Percentiles rank a stretch among this genome's conserved stretches.
phyloP scores from a whole-genome alignment of 2,329 filamentous ascomycete genomes.

The Talaromyces piceae region DNA sequence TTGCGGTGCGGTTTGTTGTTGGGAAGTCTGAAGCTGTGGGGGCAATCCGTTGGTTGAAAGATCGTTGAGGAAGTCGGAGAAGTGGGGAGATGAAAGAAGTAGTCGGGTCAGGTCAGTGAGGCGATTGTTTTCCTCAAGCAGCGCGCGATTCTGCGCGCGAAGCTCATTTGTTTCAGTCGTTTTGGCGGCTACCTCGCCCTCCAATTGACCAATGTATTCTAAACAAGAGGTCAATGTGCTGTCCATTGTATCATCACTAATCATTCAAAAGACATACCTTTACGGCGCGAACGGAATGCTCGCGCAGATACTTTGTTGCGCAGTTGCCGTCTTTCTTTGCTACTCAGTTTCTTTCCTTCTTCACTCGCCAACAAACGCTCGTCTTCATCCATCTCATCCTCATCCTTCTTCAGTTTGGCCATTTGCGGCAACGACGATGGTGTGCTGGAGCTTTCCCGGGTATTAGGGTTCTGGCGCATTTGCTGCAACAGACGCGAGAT shows the following conservation, averaged over 20 bases:
- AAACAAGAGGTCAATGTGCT: slow-evolving; percentile 44
- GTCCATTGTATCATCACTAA: slow-evolving; percentile 7
- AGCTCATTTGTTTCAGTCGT: slow-evolving; percentile 76
- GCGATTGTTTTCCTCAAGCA: slow-evolving; percentile 79
- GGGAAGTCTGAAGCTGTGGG: slow-evolving; percentile 25
- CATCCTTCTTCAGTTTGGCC: slow-evolving; percentile 76
- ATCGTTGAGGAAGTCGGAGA: slow-evolving; percentile 71
- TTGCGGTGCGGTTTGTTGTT: slow-evolving; percentile 29
- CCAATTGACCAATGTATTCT: slow-evolving; percentile 97
- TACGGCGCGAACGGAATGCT: slow-evolving; percentile 94
- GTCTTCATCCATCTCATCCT: slow-evolving; percentile 98
- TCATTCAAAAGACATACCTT: slow-evolving; percentile 58
- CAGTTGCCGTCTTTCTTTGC: slow-evolving; percentile 94
- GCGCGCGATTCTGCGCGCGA: slow-evolving; percentile 68
- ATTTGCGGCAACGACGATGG: slow-evolving; percentile 52
- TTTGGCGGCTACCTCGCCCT: slow-evolving; percentile 78
- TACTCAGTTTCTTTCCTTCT: slow-evolving; percentile 97
- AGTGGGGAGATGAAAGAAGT: slow-evolving; percentile 71
- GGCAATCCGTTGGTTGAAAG: slow-evolving; percentile 54
- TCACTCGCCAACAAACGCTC: slow-evolving; percentile 91
- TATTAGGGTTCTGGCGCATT: slow-evolving; percentile 60
- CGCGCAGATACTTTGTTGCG: slow-evolving; percentile 98
- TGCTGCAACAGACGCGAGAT: slow-evolving; percentile 88
- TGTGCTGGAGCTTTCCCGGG: slow-evolving; percentile 41
- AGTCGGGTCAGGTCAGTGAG: slow-evolving; percentile 71